Evolutionary conservation across 306 rosid genomes (phyloP).

Genomic region (Arachis hypogaea): DNA sequence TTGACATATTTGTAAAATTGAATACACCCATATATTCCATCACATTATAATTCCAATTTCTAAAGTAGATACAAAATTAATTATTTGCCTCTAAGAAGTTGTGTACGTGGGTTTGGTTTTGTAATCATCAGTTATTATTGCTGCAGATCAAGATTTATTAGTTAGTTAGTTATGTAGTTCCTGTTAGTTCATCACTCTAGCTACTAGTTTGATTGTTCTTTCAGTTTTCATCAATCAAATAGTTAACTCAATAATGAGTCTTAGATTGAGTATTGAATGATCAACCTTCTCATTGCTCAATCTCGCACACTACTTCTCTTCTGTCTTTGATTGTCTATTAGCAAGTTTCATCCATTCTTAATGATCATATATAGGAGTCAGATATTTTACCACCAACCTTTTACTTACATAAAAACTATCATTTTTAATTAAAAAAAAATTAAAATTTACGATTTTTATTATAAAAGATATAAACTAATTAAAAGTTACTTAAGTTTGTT

Average conservation of each 20-base stretch:
- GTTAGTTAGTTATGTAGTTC: background rate
- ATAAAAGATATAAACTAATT: no score
- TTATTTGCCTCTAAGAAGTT: background rate
- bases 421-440: no score
- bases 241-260: conserved; percentile 24
- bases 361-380: no score
- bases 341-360: no score
- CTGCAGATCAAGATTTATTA: background rate
- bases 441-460: no score
- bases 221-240: conserved; percentile 27
- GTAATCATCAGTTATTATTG: background rate
- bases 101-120: background rate
- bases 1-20: no score
- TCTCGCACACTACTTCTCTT: conserved; percentile 28
- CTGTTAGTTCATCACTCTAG: background rate
- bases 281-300: conserved; percentile 34
- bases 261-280: conserved; percentile 26
- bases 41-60: no score
- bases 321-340: background rate
- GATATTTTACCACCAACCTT: no score
- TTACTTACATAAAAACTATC: no score
- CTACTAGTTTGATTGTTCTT: conserved; percentile 17
- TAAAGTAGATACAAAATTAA: background rate
- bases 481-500: no score
- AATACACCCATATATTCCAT: background rate